These are phyloP conservation scores for Oligophagozyma castellii DNA, from an alignment of 1,139 yeast species.

Conservation along the genomic window DNA sequence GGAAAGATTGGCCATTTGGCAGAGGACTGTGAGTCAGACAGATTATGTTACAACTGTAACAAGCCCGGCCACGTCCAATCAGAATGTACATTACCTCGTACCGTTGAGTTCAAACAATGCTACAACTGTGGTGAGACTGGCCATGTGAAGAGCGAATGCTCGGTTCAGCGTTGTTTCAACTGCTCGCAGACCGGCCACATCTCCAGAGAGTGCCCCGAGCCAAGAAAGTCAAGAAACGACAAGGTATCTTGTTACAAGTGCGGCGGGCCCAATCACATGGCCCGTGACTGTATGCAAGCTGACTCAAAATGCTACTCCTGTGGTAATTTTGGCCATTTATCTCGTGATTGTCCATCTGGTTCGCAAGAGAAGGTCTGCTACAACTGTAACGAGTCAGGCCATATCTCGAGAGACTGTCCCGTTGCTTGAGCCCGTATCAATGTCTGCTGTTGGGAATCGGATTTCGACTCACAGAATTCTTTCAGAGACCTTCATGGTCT, in stretches of 20 bases:
- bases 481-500: too few species aligned
- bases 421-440: background rate
- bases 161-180: constrained; percentile 63
- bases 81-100: constrained; percentile 80
- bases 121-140: constrained; percentile 71
- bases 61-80: constrained; percentile 82
- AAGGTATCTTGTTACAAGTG: constrained; percentile 76
- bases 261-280: constrained; percentile 89
- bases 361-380: constrained; percentile 51
- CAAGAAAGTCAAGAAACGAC: constrained; percentile 21
- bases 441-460: background rate
- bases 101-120: constrained; percentile 74
- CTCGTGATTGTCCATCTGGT: constrained; percentile 60
- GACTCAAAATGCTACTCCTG: constrained; percentile 80
- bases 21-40: constrained; percentile 68
- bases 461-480: background rate
- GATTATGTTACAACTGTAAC: constrained; percentile 88
- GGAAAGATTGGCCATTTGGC: constrained; percentile 90
- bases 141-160: constrained; percentile 61
- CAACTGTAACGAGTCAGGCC: constrained; percentile 86
- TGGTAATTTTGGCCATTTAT: constrained; percentile 80
- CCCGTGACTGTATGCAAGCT: constrained; percentile 77
- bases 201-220: constrained; percentile 54
- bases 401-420: constrained; percentile 80
- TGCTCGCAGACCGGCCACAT: constrained; percentile 83